Conservation (phyloP, 148 eudicot species). For the Drosera capensis region DNA sequence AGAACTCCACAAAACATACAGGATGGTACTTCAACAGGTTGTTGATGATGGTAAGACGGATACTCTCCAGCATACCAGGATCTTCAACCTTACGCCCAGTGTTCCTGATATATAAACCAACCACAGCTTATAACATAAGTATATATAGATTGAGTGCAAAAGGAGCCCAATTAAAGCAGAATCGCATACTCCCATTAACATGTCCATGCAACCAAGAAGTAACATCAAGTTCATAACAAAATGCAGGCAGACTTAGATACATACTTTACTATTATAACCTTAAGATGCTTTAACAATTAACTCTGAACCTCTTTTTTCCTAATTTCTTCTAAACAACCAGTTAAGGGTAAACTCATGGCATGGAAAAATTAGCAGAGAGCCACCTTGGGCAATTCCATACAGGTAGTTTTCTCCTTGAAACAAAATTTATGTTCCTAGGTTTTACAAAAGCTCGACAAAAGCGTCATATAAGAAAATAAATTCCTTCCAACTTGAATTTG, state of each 20-base stretch:
- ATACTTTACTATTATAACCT: too few relatives aligned
- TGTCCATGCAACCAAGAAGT: too few relatives aligned
- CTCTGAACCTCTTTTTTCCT: too few relatives aligned
- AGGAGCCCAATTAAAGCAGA: background rate
- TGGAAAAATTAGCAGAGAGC: background rate
- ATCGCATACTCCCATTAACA: background rate
- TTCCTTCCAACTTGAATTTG: background rate
- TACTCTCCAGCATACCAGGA: conserved; percentile 82
- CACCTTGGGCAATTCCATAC: background rate
- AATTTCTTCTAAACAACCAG: background rate
- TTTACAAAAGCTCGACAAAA: background rate
- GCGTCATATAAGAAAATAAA: background rate
- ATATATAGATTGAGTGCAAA: background rate
- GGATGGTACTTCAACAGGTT: conserved; percentile 93
- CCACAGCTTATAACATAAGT: conserved; percentile 3
- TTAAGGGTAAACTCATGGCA: background rate
- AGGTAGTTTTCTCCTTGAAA: background rate
- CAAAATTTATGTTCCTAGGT: background rate
- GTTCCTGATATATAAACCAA: conserved; percentile 22
- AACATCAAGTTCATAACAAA: background rate
- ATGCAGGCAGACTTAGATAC: too few relatives aligned
- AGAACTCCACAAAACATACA: conserved; percentile 29
- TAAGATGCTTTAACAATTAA: too few relatives aligned
- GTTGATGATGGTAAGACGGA: conserved; percentile 80
- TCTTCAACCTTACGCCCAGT: conserved; percentile 90